These are phyloP conservation scores for Globisporangium megalacanthum DNA, from an alignment of 352 stramenopile species.

Conservation along the genomic window DNA sequence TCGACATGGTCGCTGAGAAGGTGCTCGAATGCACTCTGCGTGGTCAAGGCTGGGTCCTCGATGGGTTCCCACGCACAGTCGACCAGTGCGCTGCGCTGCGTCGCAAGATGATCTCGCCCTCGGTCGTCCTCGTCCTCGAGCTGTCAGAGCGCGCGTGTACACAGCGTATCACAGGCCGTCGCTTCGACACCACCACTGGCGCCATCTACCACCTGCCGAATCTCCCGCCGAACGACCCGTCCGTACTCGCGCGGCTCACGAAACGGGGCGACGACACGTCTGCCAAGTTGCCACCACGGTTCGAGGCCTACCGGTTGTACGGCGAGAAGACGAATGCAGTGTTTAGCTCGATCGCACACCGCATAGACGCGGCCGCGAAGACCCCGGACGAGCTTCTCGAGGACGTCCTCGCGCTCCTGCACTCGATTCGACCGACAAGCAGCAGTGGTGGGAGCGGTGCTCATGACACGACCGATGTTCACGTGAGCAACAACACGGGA, in stretches of 20 bases:
- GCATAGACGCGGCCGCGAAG: slow-evolving; percentile 32
- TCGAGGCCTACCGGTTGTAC: slow-evolving; percentile 61
- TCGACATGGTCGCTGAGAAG: slow-evolving; percentile 73
- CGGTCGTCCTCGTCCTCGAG: slow-evolving; percentile 54
- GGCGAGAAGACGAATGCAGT: slow-evolving; percentile 47
- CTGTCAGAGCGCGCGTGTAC: slow-evolving; percentile 39
- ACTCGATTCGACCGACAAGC: slow-evolving; percentile 16
- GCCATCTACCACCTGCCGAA: slow-evolving; percentile 54
- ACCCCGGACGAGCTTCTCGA: slow-evolving; percentile 29
- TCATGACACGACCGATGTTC: neutral
- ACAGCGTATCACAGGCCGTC: slow-evolving; percentile 42
- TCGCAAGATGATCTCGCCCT: slow-evolving; percentile 39
- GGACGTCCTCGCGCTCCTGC: slow-evolving; percentile 31
- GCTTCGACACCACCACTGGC: slow-evolving; percentile 55
- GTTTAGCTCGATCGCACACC: slow-evolving; percentile 36
- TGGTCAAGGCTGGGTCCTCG: slow-evolving; percentile 56
- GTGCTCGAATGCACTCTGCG: slow-evolving; percentile 27
- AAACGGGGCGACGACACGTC: slow-evolving; percentile 47
- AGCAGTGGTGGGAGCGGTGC: slow-evolving; percentile 13
- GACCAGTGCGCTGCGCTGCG: slow-evolving; percentile 50
- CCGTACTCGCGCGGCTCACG: slow-evolving; percentile 46
- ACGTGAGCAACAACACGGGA: neutral
- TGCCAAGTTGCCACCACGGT: slow-evolving; percentile 49
- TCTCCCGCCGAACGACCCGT: slow-evolving; percentile 31
- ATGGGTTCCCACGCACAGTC: slow-evolving; percentile 64